These are phyloP conservation scores for Carex kokanica DNA, from an alignment of 176 grass and related monocot genomes.

Conservation along the genomic window DNA sequence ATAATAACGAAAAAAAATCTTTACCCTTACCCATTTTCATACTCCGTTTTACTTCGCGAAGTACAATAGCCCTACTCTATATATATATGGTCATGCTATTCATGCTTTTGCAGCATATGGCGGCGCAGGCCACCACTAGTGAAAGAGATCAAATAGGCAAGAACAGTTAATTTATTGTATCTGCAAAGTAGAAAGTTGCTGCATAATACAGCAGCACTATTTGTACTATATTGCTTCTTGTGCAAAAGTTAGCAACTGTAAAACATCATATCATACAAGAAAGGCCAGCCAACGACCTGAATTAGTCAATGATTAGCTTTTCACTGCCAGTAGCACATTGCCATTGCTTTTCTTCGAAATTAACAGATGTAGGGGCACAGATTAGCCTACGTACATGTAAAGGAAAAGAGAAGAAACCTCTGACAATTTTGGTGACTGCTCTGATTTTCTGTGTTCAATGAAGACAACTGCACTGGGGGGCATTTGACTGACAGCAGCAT, in stretches of 20 bases:
- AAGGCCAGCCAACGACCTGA: not conserved
- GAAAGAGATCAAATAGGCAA: not conserved
- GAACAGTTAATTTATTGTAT: not conserved
- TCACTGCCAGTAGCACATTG: conserved; percentile 14
- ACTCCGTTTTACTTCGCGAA: too few species aligned
- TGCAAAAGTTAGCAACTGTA: not conserved
- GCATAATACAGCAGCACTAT: not conserved
- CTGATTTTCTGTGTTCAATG: not conserved
- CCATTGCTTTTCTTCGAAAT: not conserved
- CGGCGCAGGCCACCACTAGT: not conserved
- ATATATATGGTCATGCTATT: not conserved
- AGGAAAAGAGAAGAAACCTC: not conserved
- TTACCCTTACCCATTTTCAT: too few species aligned
- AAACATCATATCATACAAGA: not conserved
- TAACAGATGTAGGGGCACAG: conserved; percentile 2
- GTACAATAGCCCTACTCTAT: too few species aligned
- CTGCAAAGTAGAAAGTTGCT: not conserved
- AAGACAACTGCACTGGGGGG: not conserved
- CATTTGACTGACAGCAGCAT: not conserved
- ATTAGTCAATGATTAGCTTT: not conserved
- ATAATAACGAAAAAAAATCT: too few species aligned
- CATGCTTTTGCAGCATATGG: not conserved
- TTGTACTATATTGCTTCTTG: not conserved
- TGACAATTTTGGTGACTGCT: not conserved
- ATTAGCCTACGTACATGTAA: not conserved